These are phyloP conservation scores for Wallacemonas sp. DNA, from an alignment of 208 protist genomes.

Conservation along the genomic window DNA sequence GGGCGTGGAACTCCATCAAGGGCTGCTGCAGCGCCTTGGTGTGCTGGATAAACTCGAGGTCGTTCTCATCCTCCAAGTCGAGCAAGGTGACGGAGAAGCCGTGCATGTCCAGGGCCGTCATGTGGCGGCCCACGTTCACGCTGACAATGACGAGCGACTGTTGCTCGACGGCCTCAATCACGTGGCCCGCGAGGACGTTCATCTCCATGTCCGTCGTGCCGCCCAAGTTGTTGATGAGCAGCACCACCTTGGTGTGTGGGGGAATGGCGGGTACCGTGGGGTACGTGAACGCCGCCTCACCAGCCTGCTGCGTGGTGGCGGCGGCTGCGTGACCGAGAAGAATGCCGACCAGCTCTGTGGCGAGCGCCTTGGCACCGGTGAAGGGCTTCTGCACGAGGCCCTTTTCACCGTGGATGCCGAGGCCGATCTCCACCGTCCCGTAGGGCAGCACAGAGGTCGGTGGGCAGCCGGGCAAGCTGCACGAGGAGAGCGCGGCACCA, in stretches of 20 bases:
- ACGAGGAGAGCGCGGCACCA: slow-evolving; percentile 73
- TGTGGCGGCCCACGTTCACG: slow-evolving; percentile 66
- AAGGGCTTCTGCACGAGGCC: slow-evolving; percentile 50
- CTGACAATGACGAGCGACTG: slow-evolving; percentile 44
- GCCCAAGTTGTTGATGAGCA: slow-evolving; percentile 93
- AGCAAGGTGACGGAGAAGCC: slow-evolving; percentile 83
- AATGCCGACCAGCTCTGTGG: slow-evolving; percentile 32
- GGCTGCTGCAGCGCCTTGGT: slow-evolving; percentile 39
- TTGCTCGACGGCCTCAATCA: slow-evolving; percentile 33
- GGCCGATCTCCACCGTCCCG: slow-evolving; percentile 75
- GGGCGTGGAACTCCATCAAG: slow-evolving; percentile 55
- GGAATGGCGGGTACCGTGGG: slow-evolving; percentile 13
- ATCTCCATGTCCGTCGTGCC: slow-evolving; percentile 81
- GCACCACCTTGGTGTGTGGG: slow-evolving; percentile 29
- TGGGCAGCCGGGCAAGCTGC: slow-evolving; percentile 63
- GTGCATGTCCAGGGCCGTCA: slow-evolving; percentile 91
- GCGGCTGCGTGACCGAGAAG: too few relatives aligned
- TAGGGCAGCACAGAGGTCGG: slow-evolving; percentile 40
- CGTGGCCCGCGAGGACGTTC: slow-evolving; percentile 33
- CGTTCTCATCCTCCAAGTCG: slow-evolving; percentile 29
- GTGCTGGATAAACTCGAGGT: slow-evolving; percentile 50
- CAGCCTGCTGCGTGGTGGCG: slow-evolving; percentile 8
- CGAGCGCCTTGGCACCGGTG: slow-evolving; percentile 29
- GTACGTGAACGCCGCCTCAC: neutral
- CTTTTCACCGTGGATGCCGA: slow-evolving; percentile 92